phyloP scores from a whole-genome alignment of 192 early-diverging fungal species.

The Coemansia sp. region DNA sequence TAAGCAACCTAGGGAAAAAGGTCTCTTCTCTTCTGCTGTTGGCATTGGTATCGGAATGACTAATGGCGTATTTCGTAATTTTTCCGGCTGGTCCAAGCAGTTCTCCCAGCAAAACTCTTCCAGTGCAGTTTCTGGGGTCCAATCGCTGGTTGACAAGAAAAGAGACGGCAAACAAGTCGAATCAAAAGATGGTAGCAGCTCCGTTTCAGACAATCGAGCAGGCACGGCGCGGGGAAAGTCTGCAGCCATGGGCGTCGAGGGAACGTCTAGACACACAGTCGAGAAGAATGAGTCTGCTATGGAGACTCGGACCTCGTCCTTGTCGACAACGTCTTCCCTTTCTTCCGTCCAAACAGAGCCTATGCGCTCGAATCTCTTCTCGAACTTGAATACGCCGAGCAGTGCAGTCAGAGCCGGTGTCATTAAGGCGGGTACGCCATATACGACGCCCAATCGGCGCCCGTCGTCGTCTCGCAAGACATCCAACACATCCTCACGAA shows the following conservation, averaged over 20 bases:
- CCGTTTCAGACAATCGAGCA: neutral
- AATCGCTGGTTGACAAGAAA: neutral
- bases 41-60: slow-evolving; percentile 34
- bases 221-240: neutral
- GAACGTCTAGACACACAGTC: neutral
- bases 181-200: neutral
- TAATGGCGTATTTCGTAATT: slow-evolving; percentile 34
- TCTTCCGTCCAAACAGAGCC: slow-evolving; percentile 43
- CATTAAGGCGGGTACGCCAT: slow-evolving; percentile 1
- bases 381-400: slow-evolving; percentile 24
- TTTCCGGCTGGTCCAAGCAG: slow-evolving; percentile 33
- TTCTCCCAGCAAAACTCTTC: slow-evolving; percentile 20
- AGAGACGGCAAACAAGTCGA: neutral
- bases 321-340: slow-evolving; percentile 32
- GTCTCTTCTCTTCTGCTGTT: slow-evolving; percentile 1
- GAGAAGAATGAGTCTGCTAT: slow-evolving; percentile 10
- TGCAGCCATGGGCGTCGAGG: neutral
- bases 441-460: slow-evolving; percentile 23
- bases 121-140: slow-evolving; percentile 3
- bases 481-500: slow-evolving; percentile 34
- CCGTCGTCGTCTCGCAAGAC: slow-evolving; percentile 18
- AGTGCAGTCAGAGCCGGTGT: neutral
- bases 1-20: neutral
- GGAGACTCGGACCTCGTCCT: slow-evolving; percentile 19
- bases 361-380: slow-evolving; percentile 41